Conservation (phyloP, 306 rosid genomes). For the Rubus parviflorus region DNA sequence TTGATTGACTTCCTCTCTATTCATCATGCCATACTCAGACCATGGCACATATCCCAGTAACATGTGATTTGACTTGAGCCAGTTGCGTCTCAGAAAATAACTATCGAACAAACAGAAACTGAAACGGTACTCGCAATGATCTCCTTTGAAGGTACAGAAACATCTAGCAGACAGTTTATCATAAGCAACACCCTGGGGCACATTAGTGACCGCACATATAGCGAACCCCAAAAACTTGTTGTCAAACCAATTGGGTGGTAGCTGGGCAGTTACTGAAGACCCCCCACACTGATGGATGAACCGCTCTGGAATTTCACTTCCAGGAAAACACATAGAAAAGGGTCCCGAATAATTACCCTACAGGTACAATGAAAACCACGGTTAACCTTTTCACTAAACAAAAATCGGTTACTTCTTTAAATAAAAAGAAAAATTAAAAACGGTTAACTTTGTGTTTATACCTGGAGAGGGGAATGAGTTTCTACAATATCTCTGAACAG, state of each 20-base stretch:
- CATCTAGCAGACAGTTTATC: background rate
- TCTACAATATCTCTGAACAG: background rate
- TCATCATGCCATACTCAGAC: background rate
- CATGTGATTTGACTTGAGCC: background rate
- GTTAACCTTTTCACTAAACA: background rate
- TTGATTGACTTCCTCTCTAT: background rate
- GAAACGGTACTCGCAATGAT: background rate
- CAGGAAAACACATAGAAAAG: background rate
- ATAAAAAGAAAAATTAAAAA: no score
- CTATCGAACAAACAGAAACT: background rate
- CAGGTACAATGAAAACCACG: no score
- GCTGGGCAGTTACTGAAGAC: background rate
- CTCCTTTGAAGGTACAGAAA: background rate
- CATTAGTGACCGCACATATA: background rate
- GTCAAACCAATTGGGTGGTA: background rate
- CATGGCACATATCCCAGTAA: background rate
- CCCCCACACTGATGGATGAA: background rate
- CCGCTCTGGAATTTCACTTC: background rate
- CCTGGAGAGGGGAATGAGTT: background rate
- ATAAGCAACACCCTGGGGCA: no score
- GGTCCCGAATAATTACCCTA: background rate
- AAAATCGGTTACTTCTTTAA: no score
- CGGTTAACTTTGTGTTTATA: no score
- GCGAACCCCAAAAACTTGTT: background rate
- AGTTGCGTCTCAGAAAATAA: no score